phyloP scores from a whole-genome alignment of 345 rosid genomes.

The Populus euphratica region DNA sequence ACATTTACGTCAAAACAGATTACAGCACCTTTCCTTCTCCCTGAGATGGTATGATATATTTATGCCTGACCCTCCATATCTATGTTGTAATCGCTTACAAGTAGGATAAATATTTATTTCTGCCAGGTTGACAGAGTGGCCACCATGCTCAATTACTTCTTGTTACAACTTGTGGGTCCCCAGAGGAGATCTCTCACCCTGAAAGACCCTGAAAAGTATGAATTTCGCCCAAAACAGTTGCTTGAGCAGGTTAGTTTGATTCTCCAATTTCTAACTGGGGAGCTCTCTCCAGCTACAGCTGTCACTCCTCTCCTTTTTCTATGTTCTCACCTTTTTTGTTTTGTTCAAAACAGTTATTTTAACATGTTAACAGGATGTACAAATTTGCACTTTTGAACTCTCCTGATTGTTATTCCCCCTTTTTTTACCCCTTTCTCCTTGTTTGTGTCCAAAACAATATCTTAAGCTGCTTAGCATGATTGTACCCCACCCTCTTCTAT shows the following conservation, averaged over 20 bases:
- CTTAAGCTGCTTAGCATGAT: not conserved
- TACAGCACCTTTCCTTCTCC: constrained; percentile 89
- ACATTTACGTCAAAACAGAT: constrained; percentile 95
- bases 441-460: not conserved
- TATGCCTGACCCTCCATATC: not conserved
- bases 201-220: constrained; percentile 95
- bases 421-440: not conserved
- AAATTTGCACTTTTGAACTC: not conserved
- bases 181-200: constrained; percentile 84
- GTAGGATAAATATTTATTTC: not conserved
- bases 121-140: constrained; percentile 93
- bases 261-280: not conserved
- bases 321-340: not conserved
- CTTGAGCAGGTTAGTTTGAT: constrained; percentile 73
- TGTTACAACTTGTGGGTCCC: constrained; percentile 96
- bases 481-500: not conserved
- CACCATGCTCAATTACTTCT: constrained; percentile 91
- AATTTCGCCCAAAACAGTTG: constrained; percentile 88
- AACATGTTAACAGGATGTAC: constrained; percentile 50
- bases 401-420: not conserved
- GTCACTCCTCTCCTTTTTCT: not conserved
- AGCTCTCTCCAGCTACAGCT: not conserved
- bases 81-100: not conserved
- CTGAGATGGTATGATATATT: constrained; percentile 75
- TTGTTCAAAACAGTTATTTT: constrained; percentile 69